A percentile compares a stretch with the other conserved stretches of the same genome.
Evolutionary conservation across 768 basidiomycete genomes (phyloP).

Genomic region (Boletus reticulatus): DNA sequence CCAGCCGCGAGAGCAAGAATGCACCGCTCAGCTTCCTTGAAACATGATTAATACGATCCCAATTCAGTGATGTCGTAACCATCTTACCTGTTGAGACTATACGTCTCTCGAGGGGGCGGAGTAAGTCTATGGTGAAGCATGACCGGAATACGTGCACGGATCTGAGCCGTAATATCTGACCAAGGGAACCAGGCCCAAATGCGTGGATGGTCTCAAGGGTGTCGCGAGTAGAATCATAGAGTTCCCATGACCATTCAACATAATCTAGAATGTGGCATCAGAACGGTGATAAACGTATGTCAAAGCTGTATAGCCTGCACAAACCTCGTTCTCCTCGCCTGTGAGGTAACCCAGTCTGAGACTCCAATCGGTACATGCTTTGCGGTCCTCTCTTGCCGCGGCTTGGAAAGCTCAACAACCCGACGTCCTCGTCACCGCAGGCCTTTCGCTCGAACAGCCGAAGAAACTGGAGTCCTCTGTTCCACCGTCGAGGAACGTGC

Average conservation of each 20-base stretch:
- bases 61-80: conserved; percentile 3
- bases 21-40: conserved; percentile 76
- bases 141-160: conserved; percentile 79
- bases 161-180: conserved; percentile 69
- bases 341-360: conserved; percentile 86
- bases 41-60: neutral
- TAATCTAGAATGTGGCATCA: conserved; percentile 39
- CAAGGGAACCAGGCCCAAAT: conserved; percentile 68
- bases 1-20: conserved; percentile 72
- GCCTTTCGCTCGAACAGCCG: no score
- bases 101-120: conserved; percentile 92
- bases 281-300: neutral
- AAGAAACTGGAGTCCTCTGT: no score
- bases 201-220: conserved; percentile 68
- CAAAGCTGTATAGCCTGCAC: neutral
- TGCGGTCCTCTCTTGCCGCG: no score
- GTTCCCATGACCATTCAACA: conserved; percentile 83
- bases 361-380: conserved; percentile 71
- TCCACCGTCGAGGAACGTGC: no score
- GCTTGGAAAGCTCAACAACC: no score
- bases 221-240: conserved; percentile 84
- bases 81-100: conserved; percentile 82
- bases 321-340: conserved; percentile 80
- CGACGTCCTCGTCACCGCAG: no score
- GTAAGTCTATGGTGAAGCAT: conserved; percentile 89